Base-by-base conservation (phyloP, 192 early-diverging fungal genomes). In the Rhizophagus sp. region DNA sequence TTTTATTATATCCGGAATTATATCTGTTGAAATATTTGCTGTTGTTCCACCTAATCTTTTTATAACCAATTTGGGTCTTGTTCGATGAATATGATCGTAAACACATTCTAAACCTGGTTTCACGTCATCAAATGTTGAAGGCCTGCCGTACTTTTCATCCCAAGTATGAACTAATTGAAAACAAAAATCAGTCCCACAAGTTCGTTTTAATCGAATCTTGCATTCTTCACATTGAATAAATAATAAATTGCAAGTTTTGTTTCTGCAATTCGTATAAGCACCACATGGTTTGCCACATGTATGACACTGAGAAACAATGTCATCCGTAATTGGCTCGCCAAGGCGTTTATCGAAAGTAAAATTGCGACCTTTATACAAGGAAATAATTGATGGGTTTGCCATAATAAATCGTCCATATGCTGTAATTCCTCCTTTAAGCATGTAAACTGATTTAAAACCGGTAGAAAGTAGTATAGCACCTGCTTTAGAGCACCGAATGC, bases 281-380 rank as follows among this genome's bases (percentile, higher is more conserved):
- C 92, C 91, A 77, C 91, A 92, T 13, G 89, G 83, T 33, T 79
- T 69, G 24, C 92, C 92, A 70, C 94, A 95, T 24, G 92, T 88
- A 67, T 93, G 90, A 75, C 94, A 95, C 49, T 88, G 83, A 2
- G 90, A 83, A 11, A 93, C 68, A 0, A 95, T 85, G 5, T 93
- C 92, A 33, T 87, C 81, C 13, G 94, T 93, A 27, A 92, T 90
- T 15, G 83, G 84, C 80, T 95, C 94, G 24, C 94, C 93, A 22
- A 92, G 77, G 1, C 94, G 93, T 71, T 90, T 89, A 82, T 95
- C 94, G 78, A 95, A 95, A 2, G 94, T 95, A 81, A 95, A 95
- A 80, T 95, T 95, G 33, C 92, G 94, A 62, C 94, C 94, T 19
- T 81, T 84, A 80, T 89, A 95, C 11, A 93, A 83, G 3, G 94